phyloP scores from a whole-genome alignment of 352 stramenopile species.

The Phytophthora chlamydospora region DNA sequence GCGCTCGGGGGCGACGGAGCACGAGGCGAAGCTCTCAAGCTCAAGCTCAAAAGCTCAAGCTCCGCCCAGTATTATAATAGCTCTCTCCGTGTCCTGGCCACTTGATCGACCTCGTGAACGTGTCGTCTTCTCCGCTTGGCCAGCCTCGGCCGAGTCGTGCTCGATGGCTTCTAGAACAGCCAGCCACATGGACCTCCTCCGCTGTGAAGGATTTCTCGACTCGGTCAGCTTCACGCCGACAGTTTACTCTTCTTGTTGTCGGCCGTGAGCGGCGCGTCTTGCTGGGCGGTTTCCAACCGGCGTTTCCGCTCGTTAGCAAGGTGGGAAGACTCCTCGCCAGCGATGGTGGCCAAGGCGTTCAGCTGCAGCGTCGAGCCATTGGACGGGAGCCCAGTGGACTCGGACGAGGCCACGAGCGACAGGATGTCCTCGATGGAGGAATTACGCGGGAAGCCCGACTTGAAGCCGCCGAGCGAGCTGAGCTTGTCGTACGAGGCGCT shows the following conservation, averaged over 20 bases:
- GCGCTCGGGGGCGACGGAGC: slow-evolving; percentile 23
- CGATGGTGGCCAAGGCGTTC: slow-evolving; percentile 66
- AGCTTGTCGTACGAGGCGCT: slow-evolving; percentile 84
- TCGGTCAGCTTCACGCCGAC: slow-evolving; percentile 42
- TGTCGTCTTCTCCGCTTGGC: slow-evolving; percentile 11
- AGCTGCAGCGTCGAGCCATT: slow-evolving; percentile 71
- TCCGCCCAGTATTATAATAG: slow-evolving; percentile 17
- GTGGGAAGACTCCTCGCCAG: slow-evolving; percentile 68
- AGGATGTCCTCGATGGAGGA: slow-evolving; percentile 90
- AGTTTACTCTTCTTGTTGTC: slow-evolving; percentile 68
- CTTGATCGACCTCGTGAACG: slow-evolving; percentile 9
- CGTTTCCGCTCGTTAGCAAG: slow-evolving; percentile 69
- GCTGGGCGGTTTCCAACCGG: slow-evolving; percentile 43
- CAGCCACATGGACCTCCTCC: slow-evolving; percentile 17
- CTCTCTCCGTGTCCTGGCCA: slow-evolving; percentile 15
- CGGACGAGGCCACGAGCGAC: slow-evolving; percentile 81
- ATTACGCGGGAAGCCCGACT: slow-evolving; percentile 75
- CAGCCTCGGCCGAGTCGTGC: slow-evolving; percentile 5
- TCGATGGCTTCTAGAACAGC: slow-evolving; percentile 16
- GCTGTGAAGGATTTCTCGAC: slow-evolving; percentile 16
- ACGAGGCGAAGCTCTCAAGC: not conserved
- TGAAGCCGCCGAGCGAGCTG: slow-evolving; percentile 54
- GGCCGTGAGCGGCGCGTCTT: slow-evolving; percentile 33
- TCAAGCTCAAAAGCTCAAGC: slow-evolving; percentile 4
- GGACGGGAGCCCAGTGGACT: slow-evolving; percentile 54